Evolutionary conservation across 169 alveolate species (phyloP).

Genomic region (Theileria orientalis): DNA sequence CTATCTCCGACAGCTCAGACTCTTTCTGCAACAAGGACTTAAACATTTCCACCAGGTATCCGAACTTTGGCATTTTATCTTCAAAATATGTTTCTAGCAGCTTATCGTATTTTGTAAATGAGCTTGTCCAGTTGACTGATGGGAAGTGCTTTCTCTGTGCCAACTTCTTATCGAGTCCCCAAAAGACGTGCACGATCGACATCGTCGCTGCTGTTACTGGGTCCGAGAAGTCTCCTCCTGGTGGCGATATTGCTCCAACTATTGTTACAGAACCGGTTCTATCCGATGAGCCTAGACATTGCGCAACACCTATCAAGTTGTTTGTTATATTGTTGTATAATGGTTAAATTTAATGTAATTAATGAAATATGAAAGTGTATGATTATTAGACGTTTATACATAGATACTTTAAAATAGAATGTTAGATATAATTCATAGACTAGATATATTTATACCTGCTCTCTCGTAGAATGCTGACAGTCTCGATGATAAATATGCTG

Average conservation of each 20-base stretch:
- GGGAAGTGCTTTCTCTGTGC: constrained; percentile 99
- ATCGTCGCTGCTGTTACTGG: constrained; percentile 98
- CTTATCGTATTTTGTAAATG: constrained; percentile 95
- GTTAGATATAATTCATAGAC: too few species aligned
- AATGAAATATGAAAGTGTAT: neutral
- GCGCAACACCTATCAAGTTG: constrained; percentile 83
- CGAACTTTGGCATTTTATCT: constrained; percentile 90
- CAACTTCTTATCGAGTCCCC: constrained; percentile 99
- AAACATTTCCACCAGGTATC: constrained; percentile 86
- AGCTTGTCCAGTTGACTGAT: constrained; percentile 96
- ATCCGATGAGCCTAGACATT: constrained; percentile 96
- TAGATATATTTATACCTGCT: constrained; percentile 83
- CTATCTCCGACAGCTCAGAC: constrained; percentile 95
- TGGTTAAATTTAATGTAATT: neutral
- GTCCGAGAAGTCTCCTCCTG: constrained; percentile 99
- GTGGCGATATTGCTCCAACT: constrained; percentile 99
- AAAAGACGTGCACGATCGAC: constrained; percentile 97
- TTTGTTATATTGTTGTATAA: neutral
- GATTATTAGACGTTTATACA: too few species aligned
- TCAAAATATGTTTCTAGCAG: constrained; percentile 92
- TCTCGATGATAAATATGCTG: constrained; percentile 98
- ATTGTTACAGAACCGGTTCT: constrained; percentile 98
- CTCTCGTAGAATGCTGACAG: constrained; percentile 99
- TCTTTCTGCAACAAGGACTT: constrained; percentile 93
- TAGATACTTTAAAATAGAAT: too few species aligned